Conservation (phyloP, 352 stramenopile species). For the Pythium aristosporum region DNA sequence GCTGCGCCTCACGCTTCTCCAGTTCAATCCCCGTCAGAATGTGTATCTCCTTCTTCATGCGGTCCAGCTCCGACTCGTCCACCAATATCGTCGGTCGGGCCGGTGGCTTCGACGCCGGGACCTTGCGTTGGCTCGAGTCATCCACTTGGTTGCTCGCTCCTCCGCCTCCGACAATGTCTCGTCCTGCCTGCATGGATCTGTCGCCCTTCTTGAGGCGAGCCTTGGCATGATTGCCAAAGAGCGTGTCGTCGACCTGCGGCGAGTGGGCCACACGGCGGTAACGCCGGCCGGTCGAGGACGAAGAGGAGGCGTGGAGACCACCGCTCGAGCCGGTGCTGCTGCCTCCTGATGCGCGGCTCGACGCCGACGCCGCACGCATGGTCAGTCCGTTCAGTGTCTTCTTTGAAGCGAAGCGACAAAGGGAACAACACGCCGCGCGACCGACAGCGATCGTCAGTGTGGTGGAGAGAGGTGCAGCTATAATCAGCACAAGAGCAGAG, state of each 20-base stretch:
- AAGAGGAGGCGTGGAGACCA: neutral
- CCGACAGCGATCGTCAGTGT: no score
- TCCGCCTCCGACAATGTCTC: slow-evolving; percentile 33
- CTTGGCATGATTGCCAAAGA: slow-evolving; percentile 43
- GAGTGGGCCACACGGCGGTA: slow-evolving; percentile 63
- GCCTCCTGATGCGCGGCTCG: slow-evolving; percentile 21
- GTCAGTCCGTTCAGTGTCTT: slow-evolving; percentile 1
- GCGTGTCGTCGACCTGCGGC: slow-evolving; percentile 67
- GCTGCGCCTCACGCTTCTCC: slow-evolving; percentile 54
- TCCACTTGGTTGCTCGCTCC: slow-evolving; percentile 28
- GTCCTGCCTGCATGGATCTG: slow-evolving; percentile 58
- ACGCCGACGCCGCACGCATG: slow-evolving; percentile 29
- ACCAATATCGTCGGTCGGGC: slow-evolving; percentile 29
- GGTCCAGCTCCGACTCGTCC: slow-evolving; percentile 42
- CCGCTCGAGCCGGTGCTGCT: slow-evolving; percentile 7
- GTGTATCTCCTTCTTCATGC: slow-evolving; percentile 67
- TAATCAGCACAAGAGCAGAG: slow-evolving; percentile 2
- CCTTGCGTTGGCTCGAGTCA: slow-evolving; percentile 3
- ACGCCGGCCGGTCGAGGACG: slow-evolving; percentile 32
- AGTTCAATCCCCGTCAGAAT: slow-evolving; percentile 57
- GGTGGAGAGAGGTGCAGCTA: neutral
- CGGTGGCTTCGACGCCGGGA: slow-evolving; percentile 15
- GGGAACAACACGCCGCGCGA: no score
- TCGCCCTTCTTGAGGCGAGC: slow-evolving; percentile 36
- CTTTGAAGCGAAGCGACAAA: no score